Evolutionary conservation across 257 asterid genomes (phyloP), one percentile per base, ranked within the genome.

Genomic region (Leptodermis oblonga): DNA sequence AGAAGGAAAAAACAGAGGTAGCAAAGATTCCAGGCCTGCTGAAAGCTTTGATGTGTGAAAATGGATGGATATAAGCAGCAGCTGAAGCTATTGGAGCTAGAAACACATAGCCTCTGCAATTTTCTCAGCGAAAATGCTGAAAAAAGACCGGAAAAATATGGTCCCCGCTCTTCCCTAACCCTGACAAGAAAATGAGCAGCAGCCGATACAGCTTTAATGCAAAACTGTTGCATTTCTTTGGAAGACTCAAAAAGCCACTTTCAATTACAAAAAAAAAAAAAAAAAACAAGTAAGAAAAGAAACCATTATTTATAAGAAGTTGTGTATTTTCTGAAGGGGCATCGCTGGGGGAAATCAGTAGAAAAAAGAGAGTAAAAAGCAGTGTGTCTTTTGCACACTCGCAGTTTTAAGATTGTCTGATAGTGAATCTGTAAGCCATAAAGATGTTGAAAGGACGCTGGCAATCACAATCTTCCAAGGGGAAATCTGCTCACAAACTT

Each of bases 241-340:
- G 87, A 88, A 66, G 87, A 81, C 89, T 82, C 85, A 83, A 87
- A 88, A 86, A 82, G 81, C 82, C n/a, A n/a, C n/a, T n/a, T n/a
- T n/a, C n/a, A n/a, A n/a, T n/a, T n/a, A n/a, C n/a, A n/a, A n/a
- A n/a, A n/a, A n/a, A n/a, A n/a, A n/a, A n/a, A n/a, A n/a, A n/a
- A n/a, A n/a, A n/a, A n/a, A n/a, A n/a, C n/a, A n/a, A n/a, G n/a
- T n/a, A n/a, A n/a, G n/a, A 54, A 71, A 66, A 67, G 74, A 76
- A 56, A 66, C 69, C 80, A 72, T 64, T 72, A 70, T 49, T n/a
- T n/a, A n/a, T n/a, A n/a, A n/a, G n/a, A 75, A 71, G 80, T 69
- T 70, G 72, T 77, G n/a, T n/a, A n/a, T 81, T 39, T 82, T 81
- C 69, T 76, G 75, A 77, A 77, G 73, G 80, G 82, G 66, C 74